Evolutionary conservation across 1,139 yeast genomes (phyloP).

Genomic region (Candida glucosophila): DNA sequence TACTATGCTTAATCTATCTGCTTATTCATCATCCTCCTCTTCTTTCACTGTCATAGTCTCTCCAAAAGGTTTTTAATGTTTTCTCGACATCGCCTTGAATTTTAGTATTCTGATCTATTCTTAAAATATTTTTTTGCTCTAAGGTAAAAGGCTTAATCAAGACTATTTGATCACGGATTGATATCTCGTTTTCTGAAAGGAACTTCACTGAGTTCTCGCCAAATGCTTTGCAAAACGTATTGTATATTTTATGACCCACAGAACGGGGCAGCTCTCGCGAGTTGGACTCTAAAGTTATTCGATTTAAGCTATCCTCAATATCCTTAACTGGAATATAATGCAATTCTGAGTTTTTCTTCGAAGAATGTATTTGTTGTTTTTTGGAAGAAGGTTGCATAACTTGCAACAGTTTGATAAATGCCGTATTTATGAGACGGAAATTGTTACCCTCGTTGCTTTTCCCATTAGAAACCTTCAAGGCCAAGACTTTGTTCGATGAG

Average conservation of each 20-base stretch:
- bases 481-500: constrained; percentile 16
- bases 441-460: constrained; percentile 16
- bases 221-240: constrained; percentile 12
- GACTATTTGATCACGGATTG: constrained; percentile 17
- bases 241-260: constrained; percentile 12
- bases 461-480: constrained; percentile 13
- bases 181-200: constrained; percentile 15
- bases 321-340: constrained; percentile 9
- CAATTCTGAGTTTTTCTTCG: constrained; percentile 4
- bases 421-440: constrained; percentile 48
- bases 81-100: constrained; percentile 41
- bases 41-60: constrained; percentile 37
- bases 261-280: constrained; percentile 6
- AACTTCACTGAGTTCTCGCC: constrained; percentile 19
- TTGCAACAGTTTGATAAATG: constrained; percentile 48
- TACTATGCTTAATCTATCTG: not conserved
- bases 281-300: constrained; percentile 2
- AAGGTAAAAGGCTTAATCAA: constrained; percentile 22
- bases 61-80: constrained; percentile 51
- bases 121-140: constrained; percentile 14
- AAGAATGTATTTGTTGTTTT: constrained; percentile 6
- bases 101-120: constrained; percentile 21
- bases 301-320: constrained; percentile 9
- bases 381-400: constrained; percentile 24
- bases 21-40: constrained; percentile 47